These are phyloP conservation scores for Chlorella sp. DNA, from an alignment of 139 green algal genomes.

Conservation along the genomic window DNA sequence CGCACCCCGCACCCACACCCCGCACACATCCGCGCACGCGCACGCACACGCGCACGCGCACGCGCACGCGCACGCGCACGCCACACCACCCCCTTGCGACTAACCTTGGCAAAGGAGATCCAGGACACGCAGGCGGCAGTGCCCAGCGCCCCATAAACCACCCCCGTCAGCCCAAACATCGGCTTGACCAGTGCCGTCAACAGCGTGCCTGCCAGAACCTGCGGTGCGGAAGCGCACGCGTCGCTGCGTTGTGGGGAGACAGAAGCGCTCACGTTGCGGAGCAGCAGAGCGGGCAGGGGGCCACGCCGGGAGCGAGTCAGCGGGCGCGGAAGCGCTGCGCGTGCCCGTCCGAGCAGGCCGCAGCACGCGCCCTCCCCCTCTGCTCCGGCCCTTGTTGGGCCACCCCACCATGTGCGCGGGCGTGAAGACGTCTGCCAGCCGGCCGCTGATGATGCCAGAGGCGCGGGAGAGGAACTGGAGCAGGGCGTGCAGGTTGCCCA, in stretches of 20 bases:
- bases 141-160: slow-evolving; percentile 61
- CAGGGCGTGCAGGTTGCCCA: slow-evolving; percentile 79
- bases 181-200: slow-evolving; percentile 81
- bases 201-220: slow-evolving; percentile 78
- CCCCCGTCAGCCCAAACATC: slow-evolving; percentile 74
- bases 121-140: slow-evolving; percentile 67
- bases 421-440: slow-evolving; percentile 74
- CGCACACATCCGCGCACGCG: no score
- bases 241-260: no score
- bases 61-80: no score
- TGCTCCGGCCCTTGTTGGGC: neutral
- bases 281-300: neutral
- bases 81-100: neutral
- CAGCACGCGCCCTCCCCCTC: neutral
- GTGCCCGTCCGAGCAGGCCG: neutral
- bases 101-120: slow-evolving; percentile 76
- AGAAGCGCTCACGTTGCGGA: neutral
- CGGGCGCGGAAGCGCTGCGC: neutral
- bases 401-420: slow-evolving; percentile 35
- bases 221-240: neutral
- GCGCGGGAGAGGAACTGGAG: slow-evolving; percentile 82
- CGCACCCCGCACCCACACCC: no score
- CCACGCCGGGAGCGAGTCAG: neutral
- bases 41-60: no score
- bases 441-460: slow-evolving; percentile 71